A percentile compares a stretch with the other conserved stretches of the same genome.
phyloP scores from a whole-genome alignment of 371 early-diverging fungal genomes.

The Apophysomyces elegans region DNA sequence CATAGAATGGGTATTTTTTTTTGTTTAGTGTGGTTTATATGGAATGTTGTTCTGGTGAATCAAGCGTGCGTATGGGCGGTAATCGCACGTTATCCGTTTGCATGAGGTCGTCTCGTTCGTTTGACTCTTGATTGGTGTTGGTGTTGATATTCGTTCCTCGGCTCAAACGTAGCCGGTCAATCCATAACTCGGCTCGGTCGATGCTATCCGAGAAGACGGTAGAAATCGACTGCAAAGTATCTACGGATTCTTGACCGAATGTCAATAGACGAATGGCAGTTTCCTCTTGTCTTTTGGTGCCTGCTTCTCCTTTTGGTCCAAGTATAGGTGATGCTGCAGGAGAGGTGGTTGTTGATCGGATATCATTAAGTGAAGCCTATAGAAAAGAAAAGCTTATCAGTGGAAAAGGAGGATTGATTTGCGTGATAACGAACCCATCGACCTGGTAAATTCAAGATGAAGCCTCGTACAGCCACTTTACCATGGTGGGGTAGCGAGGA shows the following conservation, averaged over 20 bases:
- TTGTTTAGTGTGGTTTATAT: slow-evolving; percentile 11
- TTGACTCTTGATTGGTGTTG: not conserved
- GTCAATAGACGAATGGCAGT: slow-evolving; percentile 43
- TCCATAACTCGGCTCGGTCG: slow-evolving; percentile 79
- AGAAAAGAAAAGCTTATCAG: not conserved
- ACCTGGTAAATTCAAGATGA: slow-evolving; percentile 83
- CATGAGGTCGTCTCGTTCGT: slow-evolving; percentile 1
- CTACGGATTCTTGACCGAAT: slow-evolving; percentile 83
- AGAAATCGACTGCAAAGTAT: slow-evolving; percentile 79
- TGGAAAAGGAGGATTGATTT: not conserved
- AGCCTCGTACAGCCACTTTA: slow-evolving; percentile 75
- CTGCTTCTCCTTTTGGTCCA: slow-evolving; percentile 25
- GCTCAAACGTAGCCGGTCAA: slow-evolving; percentile 54
- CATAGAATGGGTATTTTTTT: not conserved
- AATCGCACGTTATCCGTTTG: slow-evolving; percentile 24
- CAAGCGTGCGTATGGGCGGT: slow-evolving; percentile 37
- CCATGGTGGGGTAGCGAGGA: slow-evolving; percentile 83
- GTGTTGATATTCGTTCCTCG: slow-evolving; percentile 24
- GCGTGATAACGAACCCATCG: slow-evolving; percentile 63
- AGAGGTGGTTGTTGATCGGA: slow-evolving; percentile 43
- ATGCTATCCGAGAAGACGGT: slow-evolving; percentile 81
- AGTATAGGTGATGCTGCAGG: slow-evolving; percentile 49
- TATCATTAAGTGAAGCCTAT: slow-evolving; percentile 39
- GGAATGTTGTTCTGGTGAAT: slow-evolving; percentile 20
- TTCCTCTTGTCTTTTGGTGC: slow-evolving; percentile 27